phyloP scores from a whole-genome alignment of 2,329 filamentous ascomycete species.

The Tothia fuscella region DNA sequence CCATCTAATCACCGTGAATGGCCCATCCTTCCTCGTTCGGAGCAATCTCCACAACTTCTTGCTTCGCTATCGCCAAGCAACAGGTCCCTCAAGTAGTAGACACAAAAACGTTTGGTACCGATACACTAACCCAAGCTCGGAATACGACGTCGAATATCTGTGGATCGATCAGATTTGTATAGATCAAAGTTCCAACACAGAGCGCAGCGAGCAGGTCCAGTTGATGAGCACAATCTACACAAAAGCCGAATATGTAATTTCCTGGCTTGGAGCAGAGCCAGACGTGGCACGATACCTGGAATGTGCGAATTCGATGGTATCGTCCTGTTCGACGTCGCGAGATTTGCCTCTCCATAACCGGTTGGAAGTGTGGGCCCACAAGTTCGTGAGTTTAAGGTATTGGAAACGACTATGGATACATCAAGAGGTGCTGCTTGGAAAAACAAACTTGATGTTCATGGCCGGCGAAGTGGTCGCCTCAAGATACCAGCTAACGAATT shows the following conservation, averaged over 20 bases:
- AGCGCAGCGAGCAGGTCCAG: not conserved
- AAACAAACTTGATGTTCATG: not conserved
- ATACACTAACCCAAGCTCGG: not conserved
- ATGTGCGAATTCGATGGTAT: not conserved
- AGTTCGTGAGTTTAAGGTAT: not conserved
- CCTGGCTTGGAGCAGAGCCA: constrained; percentile 4
- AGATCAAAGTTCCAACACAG: not conserved
- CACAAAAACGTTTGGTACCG: not conserved
- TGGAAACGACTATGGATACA: constrained; percentile 2
- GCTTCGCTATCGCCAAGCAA: not conserved
- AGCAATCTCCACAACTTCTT: not conserved
- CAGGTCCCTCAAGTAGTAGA: not conserved
- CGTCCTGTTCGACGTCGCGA: not conserved
- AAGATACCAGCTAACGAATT: not conserved
- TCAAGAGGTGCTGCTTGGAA: constrained; percentile 1
- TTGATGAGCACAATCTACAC: constrained; percentile 1
- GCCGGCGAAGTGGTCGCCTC: not conserved
- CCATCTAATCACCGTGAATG: not conserved
- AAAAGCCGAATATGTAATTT: not conserved
- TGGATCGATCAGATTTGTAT: constrained; percentile 5
- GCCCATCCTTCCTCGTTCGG: not conserved
- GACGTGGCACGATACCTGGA: not conserved
- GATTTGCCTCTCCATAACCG: not conserved
- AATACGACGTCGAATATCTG: not conserved
- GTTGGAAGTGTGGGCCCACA: not conserved